Base-by-base conservation (phyloP, 2,329 filamentous ascomycete species). In the Monascus ruber region DNA sequence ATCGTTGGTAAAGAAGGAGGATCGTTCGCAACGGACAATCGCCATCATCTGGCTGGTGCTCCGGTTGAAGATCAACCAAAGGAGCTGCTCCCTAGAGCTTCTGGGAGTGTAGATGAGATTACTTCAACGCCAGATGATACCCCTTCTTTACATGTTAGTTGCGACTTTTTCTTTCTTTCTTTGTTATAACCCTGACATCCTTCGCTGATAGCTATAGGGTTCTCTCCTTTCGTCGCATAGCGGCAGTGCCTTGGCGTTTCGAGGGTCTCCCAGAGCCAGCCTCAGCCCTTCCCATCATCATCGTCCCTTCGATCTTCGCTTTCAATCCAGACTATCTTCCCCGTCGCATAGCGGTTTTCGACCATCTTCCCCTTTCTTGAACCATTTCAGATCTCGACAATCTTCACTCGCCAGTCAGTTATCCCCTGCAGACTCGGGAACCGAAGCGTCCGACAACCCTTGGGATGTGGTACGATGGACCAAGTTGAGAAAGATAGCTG, bases 381-480 rank as follows among this genome's bases (percentile, higher is more conserved):
- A 87, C 8, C 72, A 73, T n/a, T 62, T 73, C 2, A 85, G 91
- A 55, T 93, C 86, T 39, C 80, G 88, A 39, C 83, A 86, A 51
- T 81, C 79, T 1, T 95, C 89, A 1, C 54, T 87, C 17, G 81
- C 74, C 34, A 93, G 85, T 50, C 78, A 85, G 48, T 62, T 84
- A 7, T 55, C 79, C 9, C 65, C 66, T 29, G 68, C 74, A 33
- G 69, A 78, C 40, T 68, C 72, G 37, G 83, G 83, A 35, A 70
- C 73, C 24, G 83, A 89, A 47, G 77, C 79, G 1, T 73, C 79
- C 3, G 79, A 85, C 39, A 79, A 85, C 4, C 91, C 91, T 2
- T 98, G 91, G 93, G 91, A 98, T 55, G 87, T 96, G 39, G 83
- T 98, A 42, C 76, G 88, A 55, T 98, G 93, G 93, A 96, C 86